These are phyloP conservation scores for Nemania diffusa DNA, from an alignment of 2,329 filamentous ascomycete genomes.

Conservation along the genomic window DNA sequence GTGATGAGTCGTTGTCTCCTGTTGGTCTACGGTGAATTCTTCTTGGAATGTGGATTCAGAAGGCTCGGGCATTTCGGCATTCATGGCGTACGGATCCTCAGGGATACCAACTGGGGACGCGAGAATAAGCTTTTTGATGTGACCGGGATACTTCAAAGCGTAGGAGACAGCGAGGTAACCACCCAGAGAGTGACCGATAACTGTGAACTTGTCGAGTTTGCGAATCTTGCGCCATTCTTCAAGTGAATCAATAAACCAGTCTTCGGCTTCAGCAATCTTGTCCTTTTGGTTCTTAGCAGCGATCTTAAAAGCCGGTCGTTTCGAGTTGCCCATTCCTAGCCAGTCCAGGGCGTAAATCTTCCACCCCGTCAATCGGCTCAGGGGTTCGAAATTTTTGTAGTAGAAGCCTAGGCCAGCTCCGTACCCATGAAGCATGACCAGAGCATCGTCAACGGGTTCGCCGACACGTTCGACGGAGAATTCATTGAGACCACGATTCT, in stretches of 20 bases:
- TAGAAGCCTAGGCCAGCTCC: conserved; percentile 96
- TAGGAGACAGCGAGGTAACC: conserved; percentile 97
- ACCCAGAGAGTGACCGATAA: conserved; percentile 91
- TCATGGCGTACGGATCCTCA: conserved; percentile 90
- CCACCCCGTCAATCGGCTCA: conserved; percentile 83
- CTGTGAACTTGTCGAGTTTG: conserved; percentile 91
- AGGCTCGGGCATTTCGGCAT: conserved; percentile 81
- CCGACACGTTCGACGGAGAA: conserved; percentile 87
- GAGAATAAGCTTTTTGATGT: conserved; percentile 93
- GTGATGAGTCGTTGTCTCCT: conserved; percentile 48
- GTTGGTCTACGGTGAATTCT: conserved; percentile 83
- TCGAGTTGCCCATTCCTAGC: conserved; percentile 92
- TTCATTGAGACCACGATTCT: conserved; percentile 89
- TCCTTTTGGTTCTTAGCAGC: conserved; percentile 81
- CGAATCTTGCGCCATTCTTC: conserved; percentile 94
- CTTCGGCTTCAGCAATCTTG: conserved; percentile 89
- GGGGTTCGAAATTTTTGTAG: conserved; percentile 95
- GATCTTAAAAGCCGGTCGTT: conserved; percentile 84
- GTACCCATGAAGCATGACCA: conserved; percentile 97
- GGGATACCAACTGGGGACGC: conserved; percentile 95
- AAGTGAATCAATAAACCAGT: conserved; percentile 94
- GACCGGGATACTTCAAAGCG: conserved; percentile 94
- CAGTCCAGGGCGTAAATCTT: conserved; percentile 94
- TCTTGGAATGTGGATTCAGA: conserved; percentile 76
- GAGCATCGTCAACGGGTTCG: conserved; percentile 81